Conservation (phyloP, 176 grass and related monocot genomes). For the Saccharum officinarum region DNA sequence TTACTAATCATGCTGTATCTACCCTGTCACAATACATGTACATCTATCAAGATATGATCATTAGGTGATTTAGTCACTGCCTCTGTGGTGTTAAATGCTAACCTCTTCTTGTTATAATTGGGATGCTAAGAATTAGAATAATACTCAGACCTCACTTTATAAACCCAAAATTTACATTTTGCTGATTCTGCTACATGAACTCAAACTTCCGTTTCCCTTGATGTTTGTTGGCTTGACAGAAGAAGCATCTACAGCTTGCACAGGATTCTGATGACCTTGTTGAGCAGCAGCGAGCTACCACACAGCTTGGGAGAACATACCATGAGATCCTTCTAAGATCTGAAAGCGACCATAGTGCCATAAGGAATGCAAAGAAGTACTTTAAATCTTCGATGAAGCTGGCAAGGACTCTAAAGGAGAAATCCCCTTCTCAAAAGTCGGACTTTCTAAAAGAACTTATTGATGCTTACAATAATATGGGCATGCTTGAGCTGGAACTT, state of each 20-base stretch:
- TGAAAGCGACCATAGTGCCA: conserved; percentile 74
- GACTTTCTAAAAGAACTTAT: conserved; percentile 82
- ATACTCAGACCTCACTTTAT: background rate
- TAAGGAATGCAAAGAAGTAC: conserved; percentile 89
- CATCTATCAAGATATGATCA: background rate
- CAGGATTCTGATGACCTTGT: conserved; percentile 77
- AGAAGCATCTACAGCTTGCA: conserved; percentile 88
- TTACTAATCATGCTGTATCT: background rate
- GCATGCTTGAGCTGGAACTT: conserved; percentile 91
- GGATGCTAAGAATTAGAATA: conserved; percentile 17
- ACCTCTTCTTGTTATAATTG: conserved; percentile 14
- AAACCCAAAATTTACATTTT: background rate
- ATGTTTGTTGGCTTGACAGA: conserved; percentile 54
- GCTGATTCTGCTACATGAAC: conserved; percentile 12
- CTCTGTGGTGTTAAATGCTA: conserved; percentile 4
- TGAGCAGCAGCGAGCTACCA: conserved; percentile 89
- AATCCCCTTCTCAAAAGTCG: conserved; percentile 35
- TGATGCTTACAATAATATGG: conserved; percentile 91
- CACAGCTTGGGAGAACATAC: conserved; percentile 92
- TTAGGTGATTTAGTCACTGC: background rate
- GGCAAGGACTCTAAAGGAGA: conserved; percentile 55
- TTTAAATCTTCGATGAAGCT: conserved; percentile 81
- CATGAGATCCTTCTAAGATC: conserved; percentile 72
- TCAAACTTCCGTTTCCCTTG: conserved; percentile 31
- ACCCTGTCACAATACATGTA: background rate